Conservation (phyloP, 352 stramenopile genomes). For the Phytophthora litchii region DNA sequence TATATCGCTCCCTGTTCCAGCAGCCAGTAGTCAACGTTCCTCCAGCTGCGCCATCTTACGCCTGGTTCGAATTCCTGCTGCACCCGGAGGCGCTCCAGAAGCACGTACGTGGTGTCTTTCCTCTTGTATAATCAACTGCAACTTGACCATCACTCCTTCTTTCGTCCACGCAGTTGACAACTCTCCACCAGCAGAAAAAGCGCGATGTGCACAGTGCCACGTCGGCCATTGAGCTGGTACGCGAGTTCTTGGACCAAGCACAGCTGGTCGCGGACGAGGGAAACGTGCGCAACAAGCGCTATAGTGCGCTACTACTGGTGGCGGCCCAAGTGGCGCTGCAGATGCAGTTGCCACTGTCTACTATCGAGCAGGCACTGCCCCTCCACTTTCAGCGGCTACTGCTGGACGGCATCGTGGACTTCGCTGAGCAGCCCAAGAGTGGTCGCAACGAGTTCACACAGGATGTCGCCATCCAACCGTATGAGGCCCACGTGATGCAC, state of each 20-base stretch:
- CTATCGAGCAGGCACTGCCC: slow-evolving; percentile 65
- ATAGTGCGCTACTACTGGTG: slow-evolving; percentile 69
- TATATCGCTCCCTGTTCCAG: slow-evolving; percentile 88
- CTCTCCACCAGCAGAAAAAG: slow-evolving; percentile 52
- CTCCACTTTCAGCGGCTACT: slow-evolving; percentile 84
- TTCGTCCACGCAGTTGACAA: slow-evolving; percentile 43
- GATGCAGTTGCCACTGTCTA: slow-evolving; percentile 64
- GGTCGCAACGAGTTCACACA: slow-evolving; percentile 38
- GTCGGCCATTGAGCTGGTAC: slow-evolving; percentile 78
- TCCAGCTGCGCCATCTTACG: slow-evolving; percentile 64
- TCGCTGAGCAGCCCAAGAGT: slow-evolving; percentile 51
- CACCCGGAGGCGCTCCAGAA: slow-evolving; percentile 74
- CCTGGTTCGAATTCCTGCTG: slow-evolving; percentile 89
- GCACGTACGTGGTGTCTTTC: slow-evolving; percentile 50
- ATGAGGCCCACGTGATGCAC: slow-evolving; percentile 67
- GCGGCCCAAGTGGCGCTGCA: slow-evolving; percentile 79
- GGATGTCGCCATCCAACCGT: slow-evolving; percentile 43
- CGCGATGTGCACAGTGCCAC: slow-evolving; percentile 58
- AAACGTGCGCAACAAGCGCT: slow-evolving; percentile 77
- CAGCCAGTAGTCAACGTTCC: slow-evolving; percentile 80
- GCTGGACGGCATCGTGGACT: slow-evolving; percentile 81
- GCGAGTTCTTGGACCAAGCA: slow-evolving; percentile 85
- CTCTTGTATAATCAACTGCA: slow-evolving; percentile 6
- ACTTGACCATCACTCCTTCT: slow-evolving; percentile 5
- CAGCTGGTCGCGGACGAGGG: slow-evolving; percentile 82